Percentiles rank a stretch among this genome's conserved stretches.
Conservation (phyloP, 768 basidiomycete genomes). For the Suillus cothurnatus region DNA sequence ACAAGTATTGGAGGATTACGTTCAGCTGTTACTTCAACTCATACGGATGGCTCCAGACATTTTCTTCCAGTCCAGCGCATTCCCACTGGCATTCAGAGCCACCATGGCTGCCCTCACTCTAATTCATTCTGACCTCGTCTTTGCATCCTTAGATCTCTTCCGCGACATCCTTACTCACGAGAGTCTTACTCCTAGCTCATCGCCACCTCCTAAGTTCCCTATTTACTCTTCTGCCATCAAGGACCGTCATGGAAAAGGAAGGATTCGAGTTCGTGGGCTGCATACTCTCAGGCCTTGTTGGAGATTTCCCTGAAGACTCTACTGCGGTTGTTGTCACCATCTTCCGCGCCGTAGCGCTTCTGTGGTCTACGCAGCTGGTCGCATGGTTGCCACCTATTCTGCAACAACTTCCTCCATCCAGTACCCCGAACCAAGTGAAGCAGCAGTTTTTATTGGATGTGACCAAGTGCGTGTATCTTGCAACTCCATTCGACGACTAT, state of each 20-base stretch:
- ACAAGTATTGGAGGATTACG: slow-evolving; percentile 91
- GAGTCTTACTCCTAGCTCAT: slow-evolving; percentile 51
- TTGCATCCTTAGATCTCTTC: slow-evolving; percentile 82
- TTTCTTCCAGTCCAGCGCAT: slow-evolving; percentile 76
- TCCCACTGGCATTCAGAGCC: slow-evolving; percentile 77
- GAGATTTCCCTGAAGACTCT: slow-evolving; percentile 88
- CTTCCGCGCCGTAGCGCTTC: slow-evolving; percentile 63
- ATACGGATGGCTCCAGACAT: slow-evolving; percentile 69
- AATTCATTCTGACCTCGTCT: slow-evolving; percentile 79
- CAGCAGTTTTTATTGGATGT: slow-evolving; percentile 74
- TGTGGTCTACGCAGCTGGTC: slow-evolving; percentile 72
- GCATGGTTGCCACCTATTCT: slow-evolving; percentile 74
- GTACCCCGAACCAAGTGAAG: slow-evolving; percentile 66
- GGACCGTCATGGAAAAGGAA: slow-evolving; percentile 62
- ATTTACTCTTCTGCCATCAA: slow-evolving; percentile 65
- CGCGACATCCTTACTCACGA: slow-evolving; percentile 77
- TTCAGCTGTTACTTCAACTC: slow-evolving; percentile 76
- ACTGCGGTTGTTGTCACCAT: slow-evolving; percentile 74
- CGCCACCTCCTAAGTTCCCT: slow-evolving; percentile 59
- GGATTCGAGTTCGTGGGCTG: slow-evolving; percentile 71
- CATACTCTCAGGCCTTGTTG: slow-evolving; percentile 76
- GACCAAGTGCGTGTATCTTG: slow-evolving; percentile 56
- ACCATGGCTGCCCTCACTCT: slow-evolving; percentile 80
- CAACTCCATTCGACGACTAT: slow-evolving; percentile 12
- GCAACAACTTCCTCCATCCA: slow-evolving; percentile 63